Percentiles rank a stretch among this genome's conserved stretches.
Conservation (phyloP, 2,329 filamentous ascomycete species). For the Cladosporium sp. region DNA sequence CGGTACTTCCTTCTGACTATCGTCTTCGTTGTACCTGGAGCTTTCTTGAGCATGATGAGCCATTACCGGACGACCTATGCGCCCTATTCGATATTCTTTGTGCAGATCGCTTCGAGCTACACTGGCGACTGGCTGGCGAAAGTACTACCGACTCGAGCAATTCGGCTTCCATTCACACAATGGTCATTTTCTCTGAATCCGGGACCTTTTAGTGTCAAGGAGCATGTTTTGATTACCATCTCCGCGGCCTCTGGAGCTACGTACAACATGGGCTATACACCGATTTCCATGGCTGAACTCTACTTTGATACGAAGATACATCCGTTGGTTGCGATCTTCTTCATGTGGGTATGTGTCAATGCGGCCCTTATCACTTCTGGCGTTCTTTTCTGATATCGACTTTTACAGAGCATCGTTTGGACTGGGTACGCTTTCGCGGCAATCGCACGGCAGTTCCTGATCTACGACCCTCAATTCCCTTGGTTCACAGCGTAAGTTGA, state of each 20-base stretch:
- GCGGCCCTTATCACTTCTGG: not conserved
- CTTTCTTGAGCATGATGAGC: slow-evolving; percentile 60
- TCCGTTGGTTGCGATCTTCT: slow-evolving; percentile 58
- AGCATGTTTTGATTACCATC: slow-evolving; percentile 60
- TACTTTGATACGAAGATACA: slow-evolving; percentile 59
- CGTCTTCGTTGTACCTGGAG: slow-evolving; percentile 59
- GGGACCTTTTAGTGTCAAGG: slow-evolving; percentile 59
- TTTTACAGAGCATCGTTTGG: slow-evolving; percentile 51
- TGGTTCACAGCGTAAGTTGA: slow-evolving; percentile 56
- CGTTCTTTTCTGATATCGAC: not conserved
- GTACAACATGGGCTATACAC: slow-evolving; percentile 42
- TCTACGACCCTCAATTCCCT: slow-evolving; percentile 60
- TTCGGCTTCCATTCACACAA: slow-evolving; percentile 52
- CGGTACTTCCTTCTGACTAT: slow-evolving; percentile 60
- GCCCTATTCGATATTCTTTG: slow-evolving; percentile 63
- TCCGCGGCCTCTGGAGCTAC: slow-evolving; percentile 27
- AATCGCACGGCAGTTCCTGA: slow-evolving; percentile 57
- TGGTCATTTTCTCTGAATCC: slow-evolving; percentile 58
- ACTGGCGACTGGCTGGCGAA: slow-evolving; percentile 52
- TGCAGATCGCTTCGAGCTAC: slow-evolving; percentile 61
- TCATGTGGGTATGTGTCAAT: slow-evolving; percentile 53
- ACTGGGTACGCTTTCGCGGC: slow-evolving; percentile 62
- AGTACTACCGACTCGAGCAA: slow-evolving; percentile 51
- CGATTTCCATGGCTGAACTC: slow-evolving; percentile 59
- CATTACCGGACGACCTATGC: slow-evolving; percentile 50